Percentiles rank a stretch among this genome's conserved stretches.
phyloP scores from a whole-genome alignment of 805 yeast species.

The Candida caryicola region DNA sequence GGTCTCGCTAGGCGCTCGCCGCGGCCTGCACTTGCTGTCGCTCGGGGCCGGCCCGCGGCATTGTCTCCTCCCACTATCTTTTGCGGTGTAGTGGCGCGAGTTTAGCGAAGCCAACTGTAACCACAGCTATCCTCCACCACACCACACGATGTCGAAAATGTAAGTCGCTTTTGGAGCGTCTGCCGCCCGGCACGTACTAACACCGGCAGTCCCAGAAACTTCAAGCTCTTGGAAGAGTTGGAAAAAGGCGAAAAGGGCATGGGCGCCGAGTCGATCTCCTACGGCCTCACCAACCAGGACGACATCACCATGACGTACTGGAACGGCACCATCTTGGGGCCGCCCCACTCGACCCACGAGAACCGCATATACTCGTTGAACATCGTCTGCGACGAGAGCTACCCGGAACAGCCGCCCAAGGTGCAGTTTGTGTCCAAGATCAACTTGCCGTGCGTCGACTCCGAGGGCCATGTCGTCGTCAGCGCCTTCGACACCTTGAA shows the following conservation, averaged over 20 bases:
- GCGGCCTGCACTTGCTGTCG: no score
- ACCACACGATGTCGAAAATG: slow-evolving; percentile 44
- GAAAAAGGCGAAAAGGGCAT: slow-evolving; percentile 98
- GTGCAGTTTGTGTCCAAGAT: slow-evolving; percentile 80
- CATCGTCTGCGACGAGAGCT: slow-evolving; percentile 75
- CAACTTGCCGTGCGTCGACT: slow-evolving; percentile 88
- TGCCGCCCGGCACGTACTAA: slow-evolving; percentile 3
- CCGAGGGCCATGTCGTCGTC: slow-evolving; percentile 49
- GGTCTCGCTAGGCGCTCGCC: no score
- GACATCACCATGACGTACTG: slow-evolving; percentile 92
- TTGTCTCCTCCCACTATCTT: no score
- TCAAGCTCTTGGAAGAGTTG: slow-evolving; percentile 89
- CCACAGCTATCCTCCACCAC: no score
- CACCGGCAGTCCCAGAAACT: slow-evolving; percentile 74
- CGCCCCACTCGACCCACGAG: slow-evolving; percentile 87
- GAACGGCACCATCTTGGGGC: slow-evolving; percentile 98
- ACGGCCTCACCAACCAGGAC: slow-evolving; percentile 85
- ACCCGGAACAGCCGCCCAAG: slow-evolving; percentile 87
- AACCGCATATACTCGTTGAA: slow-evolving; percentile 86
- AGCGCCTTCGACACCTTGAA: slow-evolving; percentile 62
- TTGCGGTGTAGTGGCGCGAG: slow-evolving; percentile 1
- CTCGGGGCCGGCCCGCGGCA: no score
- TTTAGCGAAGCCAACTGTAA: background rate
- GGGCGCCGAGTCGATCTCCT: slow-evolving; percentile 95
- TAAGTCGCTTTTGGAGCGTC: slow-evolving; percentile 23